Base-by-base conservation (phyloP, 2,329 filamentous ascomycete genomes). In the Rutstroemia sp. region DNA sequence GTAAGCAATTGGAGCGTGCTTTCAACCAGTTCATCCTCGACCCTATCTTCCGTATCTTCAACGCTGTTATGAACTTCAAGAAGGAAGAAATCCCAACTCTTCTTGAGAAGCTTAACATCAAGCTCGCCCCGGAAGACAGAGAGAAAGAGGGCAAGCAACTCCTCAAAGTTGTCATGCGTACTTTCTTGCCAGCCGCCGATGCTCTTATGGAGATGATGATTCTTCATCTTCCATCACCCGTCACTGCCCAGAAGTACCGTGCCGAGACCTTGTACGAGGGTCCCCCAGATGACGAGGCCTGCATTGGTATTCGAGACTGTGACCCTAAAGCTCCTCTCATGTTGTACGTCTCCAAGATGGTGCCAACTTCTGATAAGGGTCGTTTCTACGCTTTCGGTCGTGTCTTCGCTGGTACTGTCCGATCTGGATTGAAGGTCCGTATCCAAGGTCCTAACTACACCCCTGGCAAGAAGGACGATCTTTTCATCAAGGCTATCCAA, bases 291-390 rank as follows among this genome's bases (percentile, higher is more conserved):
- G 94, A 99, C 71, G 87, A 90, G 77, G 86, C 86, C 70, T 92
- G 88, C 80, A 88, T 96, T 74, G 91, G 86, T 84, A 96, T 99
- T 84, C 92, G 92, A 71, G 91, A 97, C 83, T 97, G 94, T 77
- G 90, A 99, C 77, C 83, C 92, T 77, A 95, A 96, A 82, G 94
- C 84, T 75, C 90, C 92, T 71, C 94, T 99, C 78, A 99, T 99
- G 94, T 83, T 97, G 69, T 99, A 99, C 88, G 92, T 99, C 76
- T 99, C 94, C 77, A 99, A 99, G 90, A 99, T 99, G 94, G 94
- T 99, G 73, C 94, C 94, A 71, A 99, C 94, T 69, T 95, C 91
- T 71, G 94, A 99, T 74, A 97, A 96, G 88, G 94, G 94, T 78
- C 92, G 94, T 80, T 99, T 99, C 90, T 99, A 96, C 81, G 94